phyloP scores from a whole-genome alignment of 176 grass and related monocot genomes.

The Avena sativa region DNA sequence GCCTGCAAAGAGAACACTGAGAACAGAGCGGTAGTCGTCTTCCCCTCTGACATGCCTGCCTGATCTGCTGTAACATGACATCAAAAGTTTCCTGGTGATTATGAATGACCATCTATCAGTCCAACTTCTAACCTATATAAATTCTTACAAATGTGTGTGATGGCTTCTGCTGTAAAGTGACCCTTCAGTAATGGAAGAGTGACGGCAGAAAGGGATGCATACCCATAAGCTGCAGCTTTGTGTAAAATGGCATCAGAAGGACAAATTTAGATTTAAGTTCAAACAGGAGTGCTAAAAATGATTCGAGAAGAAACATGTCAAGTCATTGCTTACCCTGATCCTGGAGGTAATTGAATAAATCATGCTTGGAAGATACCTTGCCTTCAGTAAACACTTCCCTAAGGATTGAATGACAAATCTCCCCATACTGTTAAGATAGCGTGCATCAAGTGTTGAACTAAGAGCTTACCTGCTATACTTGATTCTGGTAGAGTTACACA shows the following conservation, averaged over 20 bases:
- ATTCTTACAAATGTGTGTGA: not conserved
- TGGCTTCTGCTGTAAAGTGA: not conserved
- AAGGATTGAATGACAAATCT: not conserved
- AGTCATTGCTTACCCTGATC: conserved; percentile 6
- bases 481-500: not conserved
- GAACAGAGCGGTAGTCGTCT: not conserved
- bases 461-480: not conserved
- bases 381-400: not conserved
- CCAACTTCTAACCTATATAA: not conserved
- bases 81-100: conserved; percentile 1
- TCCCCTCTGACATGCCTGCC: not conserved
- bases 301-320: conserved; percentile 1
- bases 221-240: not conserved
- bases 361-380: conserved; percentile 19
- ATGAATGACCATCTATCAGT: not conserved
- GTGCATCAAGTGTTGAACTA: conserved; percentile 7
- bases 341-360: not conserved
- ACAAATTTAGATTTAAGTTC: conserved; percentile 12
- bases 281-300: not conserved
- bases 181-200: not conserved
- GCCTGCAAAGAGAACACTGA: not conserved
- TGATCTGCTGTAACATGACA: conserved; percentile 3
- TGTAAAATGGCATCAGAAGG: not conserved
- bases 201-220: not conserved
- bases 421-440: not conserved